Conservation (phyloP, 129 eudicot genomes). For the Arctium lappa region DNA sequence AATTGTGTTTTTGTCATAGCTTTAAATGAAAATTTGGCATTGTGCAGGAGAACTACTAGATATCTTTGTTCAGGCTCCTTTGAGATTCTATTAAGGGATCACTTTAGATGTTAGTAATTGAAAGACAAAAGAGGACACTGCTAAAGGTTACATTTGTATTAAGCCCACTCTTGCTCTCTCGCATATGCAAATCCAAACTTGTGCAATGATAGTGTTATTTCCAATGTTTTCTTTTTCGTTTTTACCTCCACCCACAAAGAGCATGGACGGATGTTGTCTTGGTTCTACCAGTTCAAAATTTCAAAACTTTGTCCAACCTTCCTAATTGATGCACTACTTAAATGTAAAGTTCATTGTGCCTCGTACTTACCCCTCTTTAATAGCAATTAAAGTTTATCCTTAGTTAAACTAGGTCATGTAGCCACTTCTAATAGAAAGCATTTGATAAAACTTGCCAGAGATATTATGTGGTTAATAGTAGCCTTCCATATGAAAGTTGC, state of each 20-base stretch:
- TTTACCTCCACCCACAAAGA: background rate
- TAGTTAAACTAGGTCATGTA: background rate
- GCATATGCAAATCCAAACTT: background rate
- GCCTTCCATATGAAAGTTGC: background rate
- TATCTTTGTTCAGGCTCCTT: background rate
- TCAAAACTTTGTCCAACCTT: background rate
- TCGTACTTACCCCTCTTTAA: background rate
- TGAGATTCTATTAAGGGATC: background rate
- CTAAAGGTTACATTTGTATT: background rate
- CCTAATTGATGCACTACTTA: background rate
- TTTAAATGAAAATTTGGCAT: background rate
- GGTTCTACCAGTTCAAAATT: background rate
- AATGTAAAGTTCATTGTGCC: background rate
- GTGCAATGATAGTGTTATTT: background rate
- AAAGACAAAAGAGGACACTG: background rate
- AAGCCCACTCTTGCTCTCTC: background rate
- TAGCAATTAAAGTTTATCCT: background rate
- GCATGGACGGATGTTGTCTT: background rate
- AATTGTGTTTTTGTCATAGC: background rate
- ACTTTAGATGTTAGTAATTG: background rate
- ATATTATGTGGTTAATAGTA: background rate
- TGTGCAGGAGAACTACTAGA: background rate
- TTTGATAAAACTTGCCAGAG: background rate
- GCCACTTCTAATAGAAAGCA: background rate
- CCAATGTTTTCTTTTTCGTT: background rate